These are phyloP conservation scores for Terana coerulea DNA, from an alignment of 768 basidiomycete species.

Conservation along the genomic window DNA sequence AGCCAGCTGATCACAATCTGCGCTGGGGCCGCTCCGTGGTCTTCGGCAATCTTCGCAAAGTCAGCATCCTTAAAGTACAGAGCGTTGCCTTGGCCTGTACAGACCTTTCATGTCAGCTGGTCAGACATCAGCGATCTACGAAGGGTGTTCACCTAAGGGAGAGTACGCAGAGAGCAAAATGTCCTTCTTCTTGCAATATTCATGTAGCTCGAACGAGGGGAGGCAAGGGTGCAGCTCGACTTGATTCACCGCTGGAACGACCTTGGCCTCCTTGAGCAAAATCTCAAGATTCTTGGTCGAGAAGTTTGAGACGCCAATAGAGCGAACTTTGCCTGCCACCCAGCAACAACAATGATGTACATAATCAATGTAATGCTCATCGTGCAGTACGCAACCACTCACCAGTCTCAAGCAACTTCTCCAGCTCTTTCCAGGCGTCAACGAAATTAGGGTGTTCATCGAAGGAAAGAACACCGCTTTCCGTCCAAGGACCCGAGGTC, in stretches of 20 bases:
- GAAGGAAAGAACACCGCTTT: neutral
- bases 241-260: conserved; percentile 66
- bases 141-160: conserved; percentile 5
- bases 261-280: conserved; percentile 41
- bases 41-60: conserved; percentile 20
- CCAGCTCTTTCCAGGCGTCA: conserved; percentile 35
- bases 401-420: conserved; percentile 29
- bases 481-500: neutral
- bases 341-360: neutral
- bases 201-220: conserved; percentile 52
- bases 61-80: conserved; percentile 32
- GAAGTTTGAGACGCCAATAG: conserved; percentile 42
- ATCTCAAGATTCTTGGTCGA: conserved; percentile 30
- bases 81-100: conserved; percentile 16
- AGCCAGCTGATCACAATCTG: conserved; percentile 58
- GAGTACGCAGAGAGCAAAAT: conserved; percentile 54
- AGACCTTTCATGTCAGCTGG: no score
- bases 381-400: no score
- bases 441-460: conserved; percentile 22
- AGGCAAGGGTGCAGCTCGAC: conserved; percentile 71
- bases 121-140: neutral
- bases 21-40: conserved; percentile 42
- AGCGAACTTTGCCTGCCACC: conserved; percentile 26
- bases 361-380: neutral
- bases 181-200: conserved; percentile 50